Conservation (phyloP, 169 alveolate species). For the Plasmodium inui region DNA sequence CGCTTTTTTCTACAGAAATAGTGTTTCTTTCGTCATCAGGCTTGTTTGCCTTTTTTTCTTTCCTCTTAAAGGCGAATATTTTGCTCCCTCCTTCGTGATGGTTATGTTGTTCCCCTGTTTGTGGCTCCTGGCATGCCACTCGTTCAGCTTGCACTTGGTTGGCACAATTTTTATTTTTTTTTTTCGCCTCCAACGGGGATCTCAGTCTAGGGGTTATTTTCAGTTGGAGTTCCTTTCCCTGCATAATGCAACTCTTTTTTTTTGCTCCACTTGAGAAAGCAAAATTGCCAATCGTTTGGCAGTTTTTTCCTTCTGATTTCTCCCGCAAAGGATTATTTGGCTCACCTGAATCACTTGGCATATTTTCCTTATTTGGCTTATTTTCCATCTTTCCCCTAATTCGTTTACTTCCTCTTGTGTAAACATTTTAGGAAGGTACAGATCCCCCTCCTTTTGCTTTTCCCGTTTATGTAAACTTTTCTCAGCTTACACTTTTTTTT, state of each 20-base stretch:
- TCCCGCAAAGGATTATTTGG: neutral
- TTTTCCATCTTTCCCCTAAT: neutral
- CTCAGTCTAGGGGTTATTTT: neutral
- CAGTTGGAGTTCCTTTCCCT: neutral
- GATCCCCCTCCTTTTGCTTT: neutral
- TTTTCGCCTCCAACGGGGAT: neutral
- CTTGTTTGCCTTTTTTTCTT: neutral
- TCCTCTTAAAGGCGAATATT: neutral
- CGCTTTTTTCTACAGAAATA: neutral
- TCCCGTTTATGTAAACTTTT: neutral
- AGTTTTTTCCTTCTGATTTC: neutral
- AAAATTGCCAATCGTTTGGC: neutral
- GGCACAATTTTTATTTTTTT: neutral
- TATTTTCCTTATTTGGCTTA: neutral
- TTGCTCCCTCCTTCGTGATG: neutral
- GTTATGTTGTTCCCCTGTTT: neutral
- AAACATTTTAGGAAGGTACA: neutral
- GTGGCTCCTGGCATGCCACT: neutral
- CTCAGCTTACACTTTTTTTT: neutral
- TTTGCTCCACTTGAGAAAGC: neutral
- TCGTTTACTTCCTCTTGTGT: neutral
- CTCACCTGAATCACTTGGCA: neutral
- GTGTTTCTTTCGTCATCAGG: neutral
- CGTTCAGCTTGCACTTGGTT: neutral
- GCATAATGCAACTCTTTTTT: neutral